Base-by-base conservation (phyloP, 495 filamentous ascomycete species). In the Xylaria venustula region DNA sequence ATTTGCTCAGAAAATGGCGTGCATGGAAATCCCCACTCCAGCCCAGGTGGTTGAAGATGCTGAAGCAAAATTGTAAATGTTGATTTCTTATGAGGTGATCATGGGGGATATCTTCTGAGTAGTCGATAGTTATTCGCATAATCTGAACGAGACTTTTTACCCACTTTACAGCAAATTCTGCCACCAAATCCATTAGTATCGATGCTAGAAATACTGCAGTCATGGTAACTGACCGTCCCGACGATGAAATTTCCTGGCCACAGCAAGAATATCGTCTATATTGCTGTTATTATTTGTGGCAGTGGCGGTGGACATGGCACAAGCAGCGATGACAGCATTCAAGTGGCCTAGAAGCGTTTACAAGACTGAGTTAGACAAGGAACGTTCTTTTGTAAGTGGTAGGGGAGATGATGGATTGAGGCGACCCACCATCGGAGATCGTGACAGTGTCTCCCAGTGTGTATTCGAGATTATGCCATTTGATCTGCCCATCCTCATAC, bases 251-350 rank as follows among this genome's bases (percentile, higher is more conserved):
- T 82, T 74, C 67, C 85, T 77, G 22, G 87, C 81, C 12, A 88
- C 79, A 28, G 90, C 85, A 26, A 95, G 71, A 19, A 93, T 76
- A 67, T 96, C 92, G 68, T 96, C 92, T 54, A 74, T 73, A 73
- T 81, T 78, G 42, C 85, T 74, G 54, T 83, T 71, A 64, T 54
- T 34, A 11, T 51, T 23, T 5, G 62, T 62, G 22, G 69, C 67
- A 30, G 65, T 60, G 3, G 84, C 79, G 57, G 84, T 87, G 48
- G 87, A 83, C 42, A 88, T 75, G 6, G 83, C 83, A 28, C 89
- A 77, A 26, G 84, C 78, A 5, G 83, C 81, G 62, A 88, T 75
- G 3, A 83, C 83, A 5, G 79, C 76, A 44, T 79, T 81, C 45
- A 81, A 75, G 65, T 82, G 80, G 46, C 64, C 81, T 83, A 40